Percentiles rank a stretch among this genome's conserved stretches.
phyloP scores from a whole-genome alignment of 257 asterid species.

The Asclepias syriaca region DNA sequence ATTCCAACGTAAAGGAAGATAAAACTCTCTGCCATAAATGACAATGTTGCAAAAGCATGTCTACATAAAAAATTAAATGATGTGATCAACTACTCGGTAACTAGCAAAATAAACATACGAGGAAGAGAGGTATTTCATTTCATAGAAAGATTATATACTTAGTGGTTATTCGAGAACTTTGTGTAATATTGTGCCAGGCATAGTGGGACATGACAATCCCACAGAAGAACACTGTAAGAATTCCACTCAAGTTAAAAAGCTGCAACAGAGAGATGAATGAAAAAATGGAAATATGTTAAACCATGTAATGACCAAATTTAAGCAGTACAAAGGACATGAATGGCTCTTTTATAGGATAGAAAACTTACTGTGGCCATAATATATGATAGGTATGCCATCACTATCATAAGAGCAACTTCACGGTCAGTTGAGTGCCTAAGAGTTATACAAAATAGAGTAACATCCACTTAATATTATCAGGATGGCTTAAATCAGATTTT shows the following conservation, averaged over 20 bases:
- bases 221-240: slow-evolving; percentile 75
- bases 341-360: neutral
- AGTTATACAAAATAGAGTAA: slow-evolving; percentile 13
- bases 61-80: slow-evolving; percentile 24
- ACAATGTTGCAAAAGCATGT: slow-evolving; percentile 63
- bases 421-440: slow-evolving; percentile 74
- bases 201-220: slow-evolving; percentile 87
- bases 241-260: slow-evolving; percentile 66
- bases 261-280: slow-evolving; percentile 22
- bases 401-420: slow-evolving; percentile 72
- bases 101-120: too few relatives aligned
- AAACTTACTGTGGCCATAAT: slow-evolving; percentile 54
- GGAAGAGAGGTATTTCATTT: too few relatives aligned
- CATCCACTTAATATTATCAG: neutral
- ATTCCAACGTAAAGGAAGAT: slow-evolving; percentile 87
- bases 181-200: slow-evolving; percentile 66
- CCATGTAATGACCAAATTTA: neutral
- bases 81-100: neutral
- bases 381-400: slow-evolving; percentile 83
- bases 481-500: neutral
- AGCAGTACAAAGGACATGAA: neutral
- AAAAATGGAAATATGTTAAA: neutral
- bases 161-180: slow-evolving; percentile 59
- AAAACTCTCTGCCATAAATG: slow-evolving; percentile 58
- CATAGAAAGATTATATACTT: slow-evolving; percentile 28